Evolutionary conservation across 2,329 filamentous ascomycete species (phyloP).

Genomic region (Bisporella sp.): DNA sequence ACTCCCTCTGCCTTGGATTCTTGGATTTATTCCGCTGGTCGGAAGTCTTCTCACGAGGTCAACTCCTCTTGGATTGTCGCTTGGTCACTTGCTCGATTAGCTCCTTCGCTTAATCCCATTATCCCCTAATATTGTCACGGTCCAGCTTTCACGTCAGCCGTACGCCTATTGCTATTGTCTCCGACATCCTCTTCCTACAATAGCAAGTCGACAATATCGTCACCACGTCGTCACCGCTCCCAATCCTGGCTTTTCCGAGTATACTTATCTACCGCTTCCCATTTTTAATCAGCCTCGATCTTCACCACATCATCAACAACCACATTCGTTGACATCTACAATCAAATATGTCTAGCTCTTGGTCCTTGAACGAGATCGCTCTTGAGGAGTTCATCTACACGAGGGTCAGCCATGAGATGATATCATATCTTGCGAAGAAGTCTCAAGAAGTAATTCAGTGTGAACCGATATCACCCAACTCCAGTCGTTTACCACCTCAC

Average conservation of each 20-base stretch:
- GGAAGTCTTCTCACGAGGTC: not conserved
- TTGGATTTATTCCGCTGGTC: not conserved
- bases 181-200: not conserved
- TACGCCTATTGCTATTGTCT: not conserved
- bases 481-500: conserved; percentile 31
- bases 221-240: not conserved
- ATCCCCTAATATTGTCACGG: not conserved
- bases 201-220: not conserved
- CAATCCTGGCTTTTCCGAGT: not conserved
- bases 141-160: too few relatives aligned
- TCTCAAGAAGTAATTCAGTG: conserved; percentile 75
- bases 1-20: not conserved
- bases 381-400: conserved; percentile 76
- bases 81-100: not conserved
- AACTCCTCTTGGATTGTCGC: not conserved
- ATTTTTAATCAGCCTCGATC: not conserved
- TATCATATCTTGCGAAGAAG: conserved; percentile 66
- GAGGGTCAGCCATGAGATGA: conserved; percentile 70
- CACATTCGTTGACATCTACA: not conserved
- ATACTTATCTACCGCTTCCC: not conserved
- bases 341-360: not conserved
- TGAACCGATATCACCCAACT: conserved; percentile 54
- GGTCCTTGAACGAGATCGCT: conserved; percentile 55
- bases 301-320: not conserved
- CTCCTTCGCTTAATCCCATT: not conserved